These are phyloP conservation scores for Begonia masoniana DNA, from an alignment of 306 rosid genomes.

Conservation along the genomic window DNA sequence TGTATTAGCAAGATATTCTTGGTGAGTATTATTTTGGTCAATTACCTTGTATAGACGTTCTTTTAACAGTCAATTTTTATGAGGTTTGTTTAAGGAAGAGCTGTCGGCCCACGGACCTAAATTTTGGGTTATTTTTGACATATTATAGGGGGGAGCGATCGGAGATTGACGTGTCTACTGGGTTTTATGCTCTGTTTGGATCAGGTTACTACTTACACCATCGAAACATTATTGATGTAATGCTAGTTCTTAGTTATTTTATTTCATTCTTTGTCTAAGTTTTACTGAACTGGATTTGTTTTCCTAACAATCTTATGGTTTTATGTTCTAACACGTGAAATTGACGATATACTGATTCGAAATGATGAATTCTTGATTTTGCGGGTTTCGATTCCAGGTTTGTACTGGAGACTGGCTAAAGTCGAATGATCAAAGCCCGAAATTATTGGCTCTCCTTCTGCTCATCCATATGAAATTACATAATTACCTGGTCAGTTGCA, in stretches of 20 bases:
- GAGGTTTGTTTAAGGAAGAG: too few relatives aligned
- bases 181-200: constrained; percentile 76
- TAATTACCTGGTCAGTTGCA: too few relatives aligned
- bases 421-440: constrained; percentile 47
- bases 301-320: background rate
- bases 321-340: too few relatives aligned
- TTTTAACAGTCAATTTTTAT: too few relatives aligned
- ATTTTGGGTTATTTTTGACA: too few relatives aligned
- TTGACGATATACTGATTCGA: background rate
- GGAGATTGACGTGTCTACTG: constrained; percentile 79
- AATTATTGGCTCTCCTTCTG: background rate
- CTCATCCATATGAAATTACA: too few relatives aligned
- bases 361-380: too few relatives aligned
- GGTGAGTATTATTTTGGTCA: constrained; percentile 31
- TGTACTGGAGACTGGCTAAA: constrained; percentile 82
- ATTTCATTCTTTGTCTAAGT: background rate
- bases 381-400: constrained; percentile 30
- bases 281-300: background rate
- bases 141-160: constrained; percentile 75
- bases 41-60: too few relatives aligned
- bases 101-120: too few relatives aligned
- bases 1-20: constrained; percentile 73
- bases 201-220: constrained; percentile 39
- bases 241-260: background rate
- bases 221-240: background rate